Evolutionary conservation across 208 protist species (phyloP).

Genomic region (Crithidia fasciculata): DNA sequence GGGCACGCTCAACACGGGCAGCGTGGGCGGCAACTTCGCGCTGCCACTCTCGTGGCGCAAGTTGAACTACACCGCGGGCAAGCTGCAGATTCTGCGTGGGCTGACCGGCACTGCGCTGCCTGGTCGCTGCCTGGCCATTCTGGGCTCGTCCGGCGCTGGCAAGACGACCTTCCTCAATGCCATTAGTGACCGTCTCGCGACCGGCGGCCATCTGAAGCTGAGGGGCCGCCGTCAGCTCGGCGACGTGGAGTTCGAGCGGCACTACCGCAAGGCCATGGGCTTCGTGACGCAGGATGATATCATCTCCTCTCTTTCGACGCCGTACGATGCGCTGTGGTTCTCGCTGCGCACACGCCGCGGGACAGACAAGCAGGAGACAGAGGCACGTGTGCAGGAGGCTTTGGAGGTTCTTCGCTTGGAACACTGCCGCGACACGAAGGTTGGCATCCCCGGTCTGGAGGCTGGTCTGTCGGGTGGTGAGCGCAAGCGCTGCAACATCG

Average conservation of each 20-base stretch:
- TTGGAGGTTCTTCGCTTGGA: slow-evolving; percentile 70
- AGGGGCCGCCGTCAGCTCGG: slow-evolving; percentile 67
- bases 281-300: slow-evolving; percentile 90
- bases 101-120: slow-evolving; percentile 81
- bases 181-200: slow-evolving; percentile 69
- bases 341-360: slow-evolving; percentile 77
- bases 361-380: slow-evolving; percentile 40
- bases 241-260: slow-evolving; percentile 58
- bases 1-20: slow-evolving; percentile 35
- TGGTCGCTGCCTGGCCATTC: slow-evolving; percentile 77
- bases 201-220: slow-evolving; percentile 41
- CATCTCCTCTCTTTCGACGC: slow-evolving; percentile 66
- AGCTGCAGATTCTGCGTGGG: slow-evolving; percentile 55
- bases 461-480: slow-evolving; percentile 89
- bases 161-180: slow-evolving; percentile 92
- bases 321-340: slow-evolving; percentile 75
- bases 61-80: slow-evolving; percentile 62
- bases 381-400: slow-evolving; percentile 62
- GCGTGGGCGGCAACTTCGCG: slow-evolving; percentile 39
- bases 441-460: slow-evolving; percentile 74
- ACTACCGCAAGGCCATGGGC: slow-evolving; percentile 68
- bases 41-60: slow-evolving; percentile 81
- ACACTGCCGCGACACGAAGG: slow-evolving; percentile 68
- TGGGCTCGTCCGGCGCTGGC: slow-evolving; percentile 84
- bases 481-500: slow-evolving; percentile 89